Conservation (phyloP, 2,329 filamentous ascomycete genomes). For the Proliferodiscus dingleyae region DNA sequence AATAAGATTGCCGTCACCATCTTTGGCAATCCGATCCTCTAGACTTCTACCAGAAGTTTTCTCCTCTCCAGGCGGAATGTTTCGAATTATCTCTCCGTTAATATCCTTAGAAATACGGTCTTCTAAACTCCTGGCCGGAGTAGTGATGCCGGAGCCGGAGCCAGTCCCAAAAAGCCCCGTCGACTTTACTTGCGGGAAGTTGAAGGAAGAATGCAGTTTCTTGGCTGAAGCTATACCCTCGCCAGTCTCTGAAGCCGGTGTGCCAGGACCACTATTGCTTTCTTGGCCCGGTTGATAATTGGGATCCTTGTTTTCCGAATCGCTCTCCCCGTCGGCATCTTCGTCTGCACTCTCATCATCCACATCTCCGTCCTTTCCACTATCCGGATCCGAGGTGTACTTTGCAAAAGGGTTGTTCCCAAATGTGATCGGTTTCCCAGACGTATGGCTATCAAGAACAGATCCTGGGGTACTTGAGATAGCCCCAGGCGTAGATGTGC, state of each 20-base stretch:
- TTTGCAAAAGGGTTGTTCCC: conserved; percentile 54
- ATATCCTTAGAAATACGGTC: conserved; percentile 49
- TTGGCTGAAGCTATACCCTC: conserved; percentile 26
- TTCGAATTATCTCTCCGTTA: conserved; percentile 46
- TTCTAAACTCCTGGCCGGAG: conserved; percentile 48
- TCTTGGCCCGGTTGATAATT: conserved; percentile 18
- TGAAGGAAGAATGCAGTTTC: conserved; percentile 15
- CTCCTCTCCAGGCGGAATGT: conserved; percentile 28
- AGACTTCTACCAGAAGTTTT: conserved; percentile 40
- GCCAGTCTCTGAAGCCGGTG: conserved; percentile 23
- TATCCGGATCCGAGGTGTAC: conserved; percentile 41
- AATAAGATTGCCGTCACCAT: conserved; percentile 37
- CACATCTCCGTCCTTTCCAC: conserved; percentile 38
- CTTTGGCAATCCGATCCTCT: conserved; percentile 33
- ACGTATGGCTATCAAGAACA: conserved; percentile 23
- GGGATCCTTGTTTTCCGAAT: conserved; percentile 30
- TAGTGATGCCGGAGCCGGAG: conserved; percentile 30
- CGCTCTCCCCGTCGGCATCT: conserved; percentile 41
- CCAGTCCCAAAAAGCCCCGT: conserved; percentile 34
- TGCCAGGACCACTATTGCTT: conserved; percentile 17
- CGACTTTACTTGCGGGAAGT: conserved; percentile 6
- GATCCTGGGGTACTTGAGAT: conserved; percentile 20
- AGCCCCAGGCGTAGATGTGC: conserved; percentile 25
- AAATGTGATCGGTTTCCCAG: conserved; percentile 18
- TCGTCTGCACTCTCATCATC: conserved; percentile 39